Base-by-base conservation (phyloP, 2,329 filamentous ascomycete species). In the Chrysosporium keratinophilum region DNA sequence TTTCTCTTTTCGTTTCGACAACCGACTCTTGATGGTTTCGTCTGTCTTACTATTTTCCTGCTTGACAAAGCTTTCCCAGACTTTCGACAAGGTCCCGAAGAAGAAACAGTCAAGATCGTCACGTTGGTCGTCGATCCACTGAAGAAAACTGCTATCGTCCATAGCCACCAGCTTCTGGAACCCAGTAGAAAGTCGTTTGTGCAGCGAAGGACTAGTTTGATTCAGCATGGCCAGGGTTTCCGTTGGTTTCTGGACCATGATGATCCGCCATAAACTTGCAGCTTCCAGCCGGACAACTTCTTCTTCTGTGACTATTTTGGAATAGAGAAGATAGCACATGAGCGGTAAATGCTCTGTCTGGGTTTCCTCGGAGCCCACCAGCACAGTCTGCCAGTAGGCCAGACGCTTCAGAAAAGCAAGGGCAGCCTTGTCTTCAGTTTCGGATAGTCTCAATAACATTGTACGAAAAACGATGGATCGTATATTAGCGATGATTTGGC, bases 341-440 rank as follows among this genome's bases (percentile, higher is more conserved):
- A 96, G 77, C 58, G 85, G 85, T 63, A 96, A 79, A 63, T 87
- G 87, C 9, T 88, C 83, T n/a, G 87, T 81, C 43, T 95, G 88
- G 5, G 80, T 76, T 2, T 87, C 85, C 14, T 93, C 81, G 3
- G 84, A 82, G 1, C 83, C 84, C 14, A 98, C 74, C 14, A 98
- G 82, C 15, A 95, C 87, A 17, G 88, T 89, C 67, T 97, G 93
- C 93, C 93, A 98, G 68, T 96, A 97, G 0, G 88, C 82, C 62
- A 98, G 81, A 65, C 89, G 91, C 56, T 87, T 79, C 68, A 98
- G 80, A 55, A 94, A 88, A 0, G 78, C 74, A 23, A 85, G 77
- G 0, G 83, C 81, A 46, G 88, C 83, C 5, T 71, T 70, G 34
- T 85, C 83, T 48, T 95, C 87, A 50, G 90, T 78, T 61, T 95